These are phyloP conservation scores for Boletus sp. DNA, from an alignment of 768 basidiomycete species.

Conservation along the genomic window DNA sequence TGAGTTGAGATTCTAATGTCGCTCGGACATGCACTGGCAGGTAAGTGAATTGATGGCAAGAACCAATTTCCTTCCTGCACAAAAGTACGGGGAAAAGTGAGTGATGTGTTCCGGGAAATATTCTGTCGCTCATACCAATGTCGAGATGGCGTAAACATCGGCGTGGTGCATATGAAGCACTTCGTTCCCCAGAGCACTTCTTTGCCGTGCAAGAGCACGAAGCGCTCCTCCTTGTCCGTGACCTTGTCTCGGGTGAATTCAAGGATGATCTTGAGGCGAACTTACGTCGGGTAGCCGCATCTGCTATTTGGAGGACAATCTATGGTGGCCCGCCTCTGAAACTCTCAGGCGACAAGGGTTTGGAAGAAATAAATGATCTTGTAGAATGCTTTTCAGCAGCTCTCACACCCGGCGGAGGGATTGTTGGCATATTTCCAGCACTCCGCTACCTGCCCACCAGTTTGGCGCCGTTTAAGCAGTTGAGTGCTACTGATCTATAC, in stretches of 20 bases:
- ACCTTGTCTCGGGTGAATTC: neutral
- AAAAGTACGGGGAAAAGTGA: constrained; percentile 9
- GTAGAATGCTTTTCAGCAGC: neutral
- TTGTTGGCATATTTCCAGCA: constrained; percentile 6
- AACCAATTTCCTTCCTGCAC: constrained; percentile 1
- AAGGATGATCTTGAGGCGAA: constrained; percentile 3
- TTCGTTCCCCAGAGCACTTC: neutral
- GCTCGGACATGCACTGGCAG: neutral
- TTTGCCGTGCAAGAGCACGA: constrained; percentile 6
- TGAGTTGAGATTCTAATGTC: neutral
- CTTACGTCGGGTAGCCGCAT: constrained; percentile 5
- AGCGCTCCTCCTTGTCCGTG: constrained; percentile 4
- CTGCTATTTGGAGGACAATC: constrained; percentile 3
- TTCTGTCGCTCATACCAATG: neutral
- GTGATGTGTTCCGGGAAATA: neutral
- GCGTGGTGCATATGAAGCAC: constrained; percentile 3
- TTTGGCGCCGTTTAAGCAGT: constrained; percentile 10
- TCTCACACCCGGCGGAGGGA: constrained; percentile 4
- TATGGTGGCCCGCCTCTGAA: constrained; percentile 6
- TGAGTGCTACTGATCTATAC: neutral
- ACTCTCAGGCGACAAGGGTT: constrained; percentile 1
- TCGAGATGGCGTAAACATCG: constrained; percentile 5
- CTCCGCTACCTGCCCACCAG: constrained; percentile 1
- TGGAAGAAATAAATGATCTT: constrained; percentile 2
- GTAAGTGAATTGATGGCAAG: constrained; percentile 7